Evolutionary conservation across 768 basidiomycete species (phyloP).

Genomic region (Steccherinum ochraceum): DNA sequence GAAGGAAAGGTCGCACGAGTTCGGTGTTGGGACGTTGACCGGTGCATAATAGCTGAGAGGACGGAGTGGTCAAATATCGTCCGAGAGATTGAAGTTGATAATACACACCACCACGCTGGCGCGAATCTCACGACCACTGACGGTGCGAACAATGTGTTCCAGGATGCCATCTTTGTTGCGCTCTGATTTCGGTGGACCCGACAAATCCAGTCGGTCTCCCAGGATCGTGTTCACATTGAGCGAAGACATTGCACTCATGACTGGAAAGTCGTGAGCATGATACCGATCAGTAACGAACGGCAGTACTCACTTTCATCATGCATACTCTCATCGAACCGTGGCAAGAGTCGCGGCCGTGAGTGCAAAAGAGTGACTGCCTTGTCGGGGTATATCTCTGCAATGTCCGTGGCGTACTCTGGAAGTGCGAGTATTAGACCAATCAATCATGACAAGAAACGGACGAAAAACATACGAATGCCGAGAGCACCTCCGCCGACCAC

Average conservation of each 20-base stretch:
- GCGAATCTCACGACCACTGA: constrained; percentile 42
- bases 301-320: constrained; percentile 41
- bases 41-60: constrained; percentile 47
- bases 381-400: constrained; percentile 43
- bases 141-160: constrained; percentile 34
- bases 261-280: neutral
- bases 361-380: constrained; percentile 56
- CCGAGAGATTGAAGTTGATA: neutral
- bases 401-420: constrained; percentile 60
- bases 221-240: constrained; percentile 40
- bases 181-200: constrained; percentile 17
- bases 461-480: constrained; percentile 47
- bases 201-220: constrained; percentile 46
- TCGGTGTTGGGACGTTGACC: constrained; percentile 55
- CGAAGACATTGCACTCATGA: constrained; percentile 20
- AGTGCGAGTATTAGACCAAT: constrained; percentile 1
- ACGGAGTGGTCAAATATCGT: neutral
- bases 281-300: neutral
- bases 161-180: constrained; percentile 9
- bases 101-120: constrained; percentile 46
- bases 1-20: constrained; percentile 28
- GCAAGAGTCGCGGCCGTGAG: constrained; percentile 48
- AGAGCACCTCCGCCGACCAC: constrained; percentile 71
- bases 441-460: neutral
- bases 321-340: constrained; percentile 45